A percentile compares a stretch with the other conserved stretches of the same genome.
phyloP scores from a whole-genome alignment of 2,329 filamentous ascomycete species.

The Pestalotiopsis sp. region DNA sequence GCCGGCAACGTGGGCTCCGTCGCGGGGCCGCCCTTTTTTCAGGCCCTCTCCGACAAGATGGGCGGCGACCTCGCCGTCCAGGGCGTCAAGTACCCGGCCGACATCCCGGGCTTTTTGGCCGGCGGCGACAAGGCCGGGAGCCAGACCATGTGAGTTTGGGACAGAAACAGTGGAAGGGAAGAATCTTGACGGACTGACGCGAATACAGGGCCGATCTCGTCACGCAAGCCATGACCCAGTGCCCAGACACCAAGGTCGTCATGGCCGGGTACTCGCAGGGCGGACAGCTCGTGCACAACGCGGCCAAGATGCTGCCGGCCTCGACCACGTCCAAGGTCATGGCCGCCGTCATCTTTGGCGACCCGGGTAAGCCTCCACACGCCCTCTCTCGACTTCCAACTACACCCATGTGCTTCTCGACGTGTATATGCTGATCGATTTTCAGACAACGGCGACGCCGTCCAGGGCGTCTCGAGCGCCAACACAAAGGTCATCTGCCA shows the following conservation, averaged over 20 bases:
- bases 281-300: constrained; percentile 44
- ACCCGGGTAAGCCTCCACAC: background rate
- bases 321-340: constrained; percentile 33
- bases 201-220: constrained; percentile 16
- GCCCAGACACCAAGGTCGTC: constrained; percentile 48
- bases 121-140: constrained; percentile 48
- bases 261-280: constrained; percentile 50
- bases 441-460: constrained; percentile 27
- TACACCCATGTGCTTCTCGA: background rate
- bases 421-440: background rate
- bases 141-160: constrained; percentile 36
- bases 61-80: constrained; percentile 51
- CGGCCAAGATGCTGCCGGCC: constrained; percentile 38
- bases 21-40: constrained; percentile 53
- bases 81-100: constrained; percentile 56
- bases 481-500: constrained; percentile 32
- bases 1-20: constrained; percentile 52
- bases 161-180: background rate
- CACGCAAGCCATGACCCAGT: constrained; percentile 39
- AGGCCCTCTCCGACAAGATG: constrained; percentile 42
- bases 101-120: constrained; percentile 44
- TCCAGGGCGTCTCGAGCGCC: constrained; percentile 26
- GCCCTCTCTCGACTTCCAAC: background rate
- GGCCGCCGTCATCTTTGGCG: constrained; percentile 21
- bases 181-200: constrained; percentile 18